These are phyloP conservation scores for Aurifilum marmelostoma DNA, from an alignment of 2,329 filamentous ascomycete genomes.

Conservation along the genomic window DNA sequence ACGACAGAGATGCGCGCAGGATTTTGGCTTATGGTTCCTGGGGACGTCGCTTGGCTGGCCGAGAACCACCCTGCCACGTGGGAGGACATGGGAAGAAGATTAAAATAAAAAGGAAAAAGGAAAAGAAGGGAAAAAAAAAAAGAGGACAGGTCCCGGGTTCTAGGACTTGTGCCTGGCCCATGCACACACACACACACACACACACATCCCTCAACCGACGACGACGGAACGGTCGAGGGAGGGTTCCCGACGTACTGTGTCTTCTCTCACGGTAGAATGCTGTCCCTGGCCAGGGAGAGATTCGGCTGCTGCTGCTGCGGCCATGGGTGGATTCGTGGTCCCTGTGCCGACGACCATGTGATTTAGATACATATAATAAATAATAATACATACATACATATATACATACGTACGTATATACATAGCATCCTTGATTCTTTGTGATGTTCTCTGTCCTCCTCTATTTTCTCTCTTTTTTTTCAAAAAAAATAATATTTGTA, in stretches of 20 bases:
- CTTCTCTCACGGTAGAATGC: background rate
- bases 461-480: background rate
- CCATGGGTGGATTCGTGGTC: background rate
- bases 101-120: background rate
- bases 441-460: too few species aligned
- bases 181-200: background rate
- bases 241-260: background rate
- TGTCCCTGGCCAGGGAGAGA: background rate
- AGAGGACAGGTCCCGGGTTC: background rate
- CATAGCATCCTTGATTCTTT: background rate
- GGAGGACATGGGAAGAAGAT: slow-evolving; percentile 1
- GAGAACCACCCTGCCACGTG: slow-evolving; percentile 13
- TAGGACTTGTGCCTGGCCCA: background rate
- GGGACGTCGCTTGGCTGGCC: background rate
- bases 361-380: too few species aligned
- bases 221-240: background rate
- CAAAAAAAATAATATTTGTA: too few species aligned
- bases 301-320: background rate
- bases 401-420: background rate
- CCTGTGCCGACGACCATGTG: background rate
- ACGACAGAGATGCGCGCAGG: background rate
- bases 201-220: background rate
- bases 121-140: background rate
- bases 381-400: too few species aligned
- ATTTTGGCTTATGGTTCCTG: background rate